Evolutionary conservation across 2,329 filamentous ascomycete species (phyloP).

Genomic region (Fusarium sp.): DNA sequence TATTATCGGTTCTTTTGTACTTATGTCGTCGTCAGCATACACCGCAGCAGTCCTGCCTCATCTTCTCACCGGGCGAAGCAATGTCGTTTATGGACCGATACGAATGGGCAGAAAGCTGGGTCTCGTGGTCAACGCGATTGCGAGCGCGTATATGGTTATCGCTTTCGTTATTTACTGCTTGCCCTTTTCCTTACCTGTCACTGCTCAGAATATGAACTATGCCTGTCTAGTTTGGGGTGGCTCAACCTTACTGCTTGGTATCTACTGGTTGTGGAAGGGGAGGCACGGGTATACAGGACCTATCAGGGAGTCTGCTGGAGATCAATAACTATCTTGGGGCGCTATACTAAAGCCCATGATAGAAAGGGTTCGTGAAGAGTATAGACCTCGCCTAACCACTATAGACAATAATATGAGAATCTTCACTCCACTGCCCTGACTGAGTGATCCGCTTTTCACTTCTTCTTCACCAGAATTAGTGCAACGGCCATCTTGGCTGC

Average conservation of each 20-base stretch:
- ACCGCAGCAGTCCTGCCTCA: background rate
- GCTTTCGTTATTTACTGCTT: background rate
- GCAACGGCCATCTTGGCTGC: background rate
- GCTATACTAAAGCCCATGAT: rapidly evolving
- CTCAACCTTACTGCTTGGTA: background rate
- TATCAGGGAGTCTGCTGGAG: background rate
- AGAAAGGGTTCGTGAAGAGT: background rate
- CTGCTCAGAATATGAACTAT: background rate
- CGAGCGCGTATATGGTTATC: background rate
- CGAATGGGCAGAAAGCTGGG: background rate
- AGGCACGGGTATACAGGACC: background rate
- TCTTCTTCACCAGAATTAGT: background rate
- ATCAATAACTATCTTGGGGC: rapidly evolving
- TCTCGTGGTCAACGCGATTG: rapidly evolving
- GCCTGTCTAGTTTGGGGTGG: background rate
- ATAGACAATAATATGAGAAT: rapidly evolving
- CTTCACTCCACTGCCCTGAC: rapidly evolving
- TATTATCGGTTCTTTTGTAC: background rate
- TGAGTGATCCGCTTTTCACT: rapidly evolving
- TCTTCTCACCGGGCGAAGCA: background rate
- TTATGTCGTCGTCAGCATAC: background rate
- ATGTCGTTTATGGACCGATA: background rate
- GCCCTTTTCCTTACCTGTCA: background rate
- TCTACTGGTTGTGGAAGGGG: background rate
- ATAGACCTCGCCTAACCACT: rapidly evolving